These are phyloP conservation scores for Metschnikowia henanensis DNA, from an alignment of 805 yeast species.

Conservation along the genomic window DNA sequence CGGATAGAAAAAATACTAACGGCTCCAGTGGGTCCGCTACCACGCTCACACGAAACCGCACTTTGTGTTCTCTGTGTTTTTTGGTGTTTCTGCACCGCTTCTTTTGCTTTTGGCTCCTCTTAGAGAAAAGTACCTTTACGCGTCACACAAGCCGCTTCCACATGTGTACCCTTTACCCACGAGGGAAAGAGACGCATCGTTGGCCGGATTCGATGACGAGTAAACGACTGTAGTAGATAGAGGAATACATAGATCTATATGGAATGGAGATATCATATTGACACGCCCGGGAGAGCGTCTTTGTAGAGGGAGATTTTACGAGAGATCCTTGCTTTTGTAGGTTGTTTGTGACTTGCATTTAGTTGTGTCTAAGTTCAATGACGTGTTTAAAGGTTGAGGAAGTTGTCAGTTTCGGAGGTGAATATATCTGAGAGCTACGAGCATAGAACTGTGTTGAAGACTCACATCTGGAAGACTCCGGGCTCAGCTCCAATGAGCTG, in stretches of 20 bases:
- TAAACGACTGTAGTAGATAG: background rate
- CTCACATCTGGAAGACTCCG: too few species aligned
- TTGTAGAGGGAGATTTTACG: too few species aligned
- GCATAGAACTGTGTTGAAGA: too few species aligned
- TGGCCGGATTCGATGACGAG: slow-evolving; percentile 57
- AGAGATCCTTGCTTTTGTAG: too few species aligned
- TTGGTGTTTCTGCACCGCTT: slow-evolving; percentile 69
- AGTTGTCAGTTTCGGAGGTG: too few species aligned
- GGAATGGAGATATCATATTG: background rate
- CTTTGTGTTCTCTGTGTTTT: slow-evolving; percentile 59
- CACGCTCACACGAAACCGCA: slow-evolving; percentile 78
- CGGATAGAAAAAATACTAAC: slow-evolving; percentile 7
- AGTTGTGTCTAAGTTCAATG: too few species aligned
- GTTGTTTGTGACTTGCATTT: too few species aligned
- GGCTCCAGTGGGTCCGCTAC: slow-evolving; percentile 64
- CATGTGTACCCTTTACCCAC: slow-evolving; percentile 56
- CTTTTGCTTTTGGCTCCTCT: slow-evolving; percentile 63
- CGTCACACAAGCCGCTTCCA: slow-evolving; percentile 68
- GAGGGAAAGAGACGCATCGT: slow-evolving; percentile 49
- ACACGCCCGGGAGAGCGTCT: background rate
- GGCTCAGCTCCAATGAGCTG: too few species aligned
- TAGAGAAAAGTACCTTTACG: slow-evolving; percentile 66
- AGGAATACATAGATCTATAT: background rate
- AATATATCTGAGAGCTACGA: too few species aligned
- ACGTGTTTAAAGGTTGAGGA: too few species aligned